Evolutionary conservation across 164 flowering plant species (phyloP), one percentile per base, ranked within the genome.

Genomic region (Aristolochia contorta): DNA sequence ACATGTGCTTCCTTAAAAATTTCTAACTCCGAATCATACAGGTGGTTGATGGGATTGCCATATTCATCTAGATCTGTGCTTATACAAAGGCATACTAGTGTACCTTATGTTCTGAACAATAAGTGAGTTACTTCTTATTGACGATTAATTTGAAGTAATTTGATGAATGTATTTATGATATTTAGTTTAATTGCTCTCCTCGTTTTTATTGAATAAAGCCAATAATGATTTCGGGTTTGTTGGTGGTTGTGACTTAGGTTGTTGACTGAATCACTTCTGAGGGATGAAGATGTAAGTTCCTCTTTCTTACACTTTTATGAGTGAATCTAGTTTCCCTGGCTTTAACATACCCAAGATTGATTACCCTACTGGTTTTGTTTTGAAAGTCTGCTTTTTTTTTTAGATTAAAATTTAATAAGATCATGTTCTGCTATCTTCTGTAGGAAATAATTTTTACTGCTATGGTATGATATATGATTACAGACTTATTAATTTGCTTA

Each of bases 261-360:
- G 41, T 57, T 83, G 72, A 81, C 77, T 9, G 89, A 82, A 67
- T 73, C 83, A 23, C 58, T 80, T 54, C 71, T 84, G n/a, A 73
- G 89, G 75, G 82, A 80, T 54, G 94, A 87, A 71, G 93, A 86
- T 72, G 93, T 81, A 71, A 79, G 86, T 82, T 21, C n/a, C 67
- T 61, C 45, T n/a, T 43, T 43, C 19, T 23, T 23, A 10, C 43
- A 37, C 12, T 37, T 37, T 10, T 37, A 7, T 37, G 43, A 4
- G 10, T 37, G 43, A 1, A 1, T 37, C 5, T 10, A 37, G 10
- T 37, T 37, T 37, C 43, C 12, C 43, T 37, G 43, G 7, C 9
- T 37, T 37, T 37, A 37, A 37, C 9, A 37, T 37, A 3, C 43
- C 43, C 43, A 37, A 37, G 43, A 37, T 37, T 37, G 43, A 37